Evolutionary conservation across 1,284 basidiomycete species (phyloP), one percentile per base, ranked within the genome.

Genomic region (Cystobasidium sp.): DNA sequence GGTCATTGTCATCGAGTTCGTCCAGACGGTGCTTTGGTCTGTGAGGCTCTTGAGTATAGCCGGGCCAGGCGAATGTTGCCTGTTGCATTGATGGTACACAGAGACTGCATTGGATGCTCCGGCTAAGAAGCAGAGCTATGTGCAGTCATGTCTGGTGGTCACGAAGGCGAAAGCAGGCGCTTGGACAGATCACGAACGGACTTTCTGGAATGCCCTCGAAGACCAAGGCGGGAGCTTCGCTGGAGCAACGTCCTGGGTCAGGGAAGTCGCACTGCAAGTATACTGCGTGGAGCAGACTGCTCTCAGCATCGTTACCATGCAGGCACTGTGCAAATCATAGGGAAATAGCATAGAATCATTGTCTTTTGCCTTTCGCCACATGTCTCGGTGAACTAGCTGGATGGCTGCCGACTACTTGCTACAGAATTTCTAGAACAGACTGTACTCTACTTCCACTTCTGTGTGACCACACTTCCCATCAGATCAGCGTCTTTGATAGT

Each of bases 401-500:
- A 16, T 2, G 22, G 46, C 46, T 14, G 12, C 18, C 24, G 52
- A 18, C 18, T 53, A 53, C 24, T 53, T 16, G 20, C 52, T 53
- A 53, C 20, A 53, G 18, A 3, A 16, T 1, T 22, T 31, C 31
- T 31, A 31, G 31, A 31, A 14, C 9, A 53, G 22, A 39, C 14
- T 56, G n/a, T 41, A n/a, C 41, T 64, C 75, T 74, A 81, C 44
- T 69, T 18, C 51, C 68, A 93, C 73, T 91, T 85, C 84, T 96
- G 93, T 37, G 96, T 89, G 18, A 97, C 86, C 2, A 97, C 93
- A 70, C 90, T 91, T 77, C 94, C 94, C 43, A 86, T 85, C 74
- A 97, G 82, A 2, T 89, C 88, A 4, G 92, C 93, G 20, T 84
- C 85, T 79, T 91, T 86, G 76, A 97, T 88, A 3, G 92, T 93